A percentile compares a stretch with the other conserved stretches of the same genome.
phyloP scores from a whole-genome alignment of 345 rosid species.

The Populus pruinosa region DNA sequence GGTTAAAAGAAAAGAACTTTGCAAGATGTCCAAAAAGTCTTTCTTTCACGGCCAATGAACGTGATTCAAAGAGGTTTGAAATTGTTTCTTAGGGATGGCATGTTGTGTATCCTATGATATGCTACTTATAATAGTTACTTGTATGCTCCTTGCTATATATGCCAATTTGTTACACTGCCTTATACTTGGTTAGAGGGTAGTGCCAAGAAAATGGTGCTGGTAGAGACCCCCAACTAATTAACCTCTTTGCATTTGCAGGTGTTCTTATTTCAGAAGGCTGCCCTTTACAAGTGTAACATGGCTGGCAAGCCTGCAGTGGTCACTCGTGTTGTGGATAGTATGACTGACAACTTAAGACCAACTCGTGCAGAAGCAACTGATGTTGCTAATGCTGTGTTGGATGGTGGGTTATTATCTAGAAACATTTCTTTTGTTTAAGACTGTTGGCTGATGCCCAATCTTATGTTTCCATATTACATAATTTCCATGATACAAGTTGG shows the following conservation, averaged over 20 bases:
- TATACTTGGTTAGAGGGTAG: not conserved
- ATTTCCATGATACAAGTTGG: not conserved
- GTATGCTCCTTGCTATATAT: too few species aligned
- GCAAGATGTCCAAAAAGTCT: too few species aligned
- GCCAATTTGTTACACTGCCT: too few species aligned
- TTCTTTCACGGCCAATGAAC: too few species aligned
- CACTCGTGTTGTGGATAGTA: slow-evolving; percentile 97
- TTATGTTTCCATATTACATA: not conserved
- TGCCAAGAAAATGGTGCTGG: too few species aligned
- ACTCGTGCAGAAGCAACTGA: slow-evolving; percentile 99
- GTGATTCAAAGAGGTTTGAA: too few species aligned
- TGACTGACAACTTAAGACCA: slow-evolving; percentile 92
- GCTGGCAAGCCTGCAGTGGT: slow-evolving; percentile 95
- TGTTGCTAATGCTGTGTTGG: slow-evolving; percentile 98
- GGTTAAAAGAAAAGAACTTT: not conserved
- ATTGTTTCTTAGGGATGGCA: too few species aligned
- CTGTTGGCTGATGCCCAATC: not conserved
- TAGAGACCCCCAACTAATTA: not conserved
- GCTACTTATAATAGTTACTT: too few species aligned
- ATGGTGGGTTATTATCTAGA: slow-evolving; percentile 44
- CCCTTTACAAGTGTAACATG: slow-evolving; percentile 96
- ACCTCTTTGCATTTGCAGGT: slow-evolving; percentile 47
- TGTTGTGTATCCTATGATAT: too few species aligned
- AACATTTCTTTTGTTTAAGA: not conserved
- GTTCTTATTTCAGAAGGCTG: slow-evolving; percentile 92